A percentile compares a stretch with the other conserved stretches of the same genome.
These are phyloP conservation scores for Malus fusca DNA, from an alignment of 306 rosid genomes.

Conservation along the genomic window DNA sequence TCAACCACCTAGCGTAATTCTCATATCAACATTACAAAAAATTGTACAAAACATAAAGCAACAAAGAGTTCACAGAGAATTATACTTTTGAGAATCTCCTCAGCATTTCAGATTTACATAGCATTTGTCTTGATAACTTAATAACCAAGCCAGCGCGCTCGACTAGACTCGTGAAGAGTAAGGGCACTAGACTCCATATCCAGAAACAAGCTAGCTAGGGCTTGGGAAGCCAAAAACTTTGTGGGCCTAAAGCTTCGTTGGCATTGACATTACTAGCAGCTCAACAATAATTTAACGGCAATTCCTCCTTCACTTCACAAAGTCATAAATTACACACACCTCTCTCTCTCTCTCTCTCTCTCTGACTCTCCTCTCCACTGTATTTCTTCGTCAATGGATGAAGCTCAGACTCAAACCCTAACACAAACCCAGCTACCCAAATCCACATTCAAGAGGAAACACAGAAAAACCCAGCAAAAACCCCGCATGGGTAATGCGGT, in stretches of 20 bases:
- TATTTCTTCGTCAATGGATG: slow-evolving; percentile 14
- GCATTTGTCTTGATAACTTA: background rate
- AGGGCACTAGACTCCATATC: slow-evolving; percentile 14
- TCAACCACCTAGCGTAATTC: too few relatives aligned
- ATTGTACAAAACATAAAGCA: too few relatives aligned
- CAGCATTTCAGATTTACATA: background rate
- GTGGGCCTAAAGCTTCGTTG: slow-evolving; percentile 83
- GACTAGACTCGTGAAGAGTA: slow-evolving; percentile 18
- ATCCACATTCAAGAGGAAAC: slow-evolving; percentile 37
- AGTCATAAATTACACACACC: background rate
- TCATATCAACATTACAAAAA: too few relatives aligned
- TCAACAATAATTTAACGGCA: slow-evolving; percentile 47
- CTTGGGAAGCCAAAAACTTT: slow-evolving; percentile 30
- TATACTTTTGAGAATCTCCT: too few relatives aligned
- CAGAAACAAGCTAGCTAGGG: slow-evolving; percentile 26
- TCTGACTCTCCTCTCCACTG: background rate
- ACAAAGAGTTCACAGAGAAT: too few relatives aligned
- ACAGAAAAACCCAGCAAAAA: slow-evolving; percentile 7
- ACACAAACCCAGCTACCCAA: slow-evolving; percentile 11
- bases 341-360: background rate
- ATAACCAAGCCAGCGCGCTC: background rate
- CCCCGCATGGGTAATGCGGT: slow-evolving; percentile 5
- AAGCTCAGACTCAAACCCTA: slow-evolving; percentile 14
- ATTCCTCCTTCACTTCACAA: background rate
- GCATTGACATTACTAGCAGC: slow-evolving; percentile 81